Evolutionary conservation across 2,329 filamentous ascomycete species (phyloP).

Genomic region (Colletotrichum chrysophilum): DNA sequence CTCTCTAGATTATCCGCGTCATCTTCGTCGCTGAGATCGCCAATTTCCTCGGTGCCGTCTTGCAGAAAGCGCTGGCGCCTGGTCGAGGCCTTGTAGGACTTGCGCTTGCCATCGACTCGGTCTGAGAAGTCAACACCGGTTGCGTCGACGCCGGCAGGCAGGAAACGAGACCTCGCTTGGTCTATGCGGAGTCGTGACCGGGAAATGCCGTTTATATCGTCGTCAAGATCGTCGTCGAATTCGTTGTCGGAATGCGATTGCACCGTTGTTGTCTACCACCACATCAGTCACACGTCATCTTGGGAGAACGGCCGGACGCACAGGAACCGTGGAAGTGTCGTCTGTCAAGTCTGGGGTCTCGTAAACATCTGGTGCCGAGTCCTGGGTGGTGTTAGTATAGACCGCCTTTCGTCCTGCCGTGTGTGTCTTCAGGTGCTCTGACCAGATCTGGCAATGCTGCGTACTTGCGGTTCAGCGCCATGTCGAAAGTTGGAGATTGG

Average conservation of each 20-base stretch:
- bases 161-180: conserved; percentile 81
- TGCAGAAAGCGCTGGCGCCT: conserved; percentile 67
- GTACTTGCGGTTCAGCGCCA: conserved; percentile 83
- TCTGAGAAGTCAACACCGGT: conserved; percentile 88
- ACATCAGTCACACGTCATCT: conserved; percentile 23
- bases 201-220: conserved; percentile 72
- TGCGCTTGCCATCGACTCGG: conserved; percentile 80
- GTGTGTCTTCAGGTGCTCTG: background rate
- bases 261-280: conserved; percentile 57
- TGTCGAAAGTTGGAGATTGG: conserved; percentile 33
- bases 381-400: conserved; percentile 54
- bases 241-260: conserved; percentile 66
- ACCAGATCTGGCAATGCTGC: conserved; percentile 82
- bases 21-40: conserved; percentile 78
- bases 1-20: conserved; percentile 73
- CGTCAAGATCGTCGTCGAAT: conserved; percentile 65
- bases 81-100: conserved; percentile 80
- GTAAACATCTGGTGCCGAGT: conserved; percentile 93
- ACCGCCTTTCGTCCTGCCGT: background rate
- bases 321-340: conserved; percentile 84
- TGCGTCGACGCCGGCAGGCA: conserved; percentile 77
- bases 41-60: conserved; percentile 70
- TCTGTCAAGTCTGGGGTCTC: conserved; percentile 94
- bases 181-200: conserved; percentile 77
- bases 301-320: conserved; percentile 48